A percentile compares a stretch with the other conserved stretches of the same genome.
phyloP scores from a whole-genome alignment of 225 moss, liverwort and hornwort species.

The Physcomitrellopsis africana region DNA sequence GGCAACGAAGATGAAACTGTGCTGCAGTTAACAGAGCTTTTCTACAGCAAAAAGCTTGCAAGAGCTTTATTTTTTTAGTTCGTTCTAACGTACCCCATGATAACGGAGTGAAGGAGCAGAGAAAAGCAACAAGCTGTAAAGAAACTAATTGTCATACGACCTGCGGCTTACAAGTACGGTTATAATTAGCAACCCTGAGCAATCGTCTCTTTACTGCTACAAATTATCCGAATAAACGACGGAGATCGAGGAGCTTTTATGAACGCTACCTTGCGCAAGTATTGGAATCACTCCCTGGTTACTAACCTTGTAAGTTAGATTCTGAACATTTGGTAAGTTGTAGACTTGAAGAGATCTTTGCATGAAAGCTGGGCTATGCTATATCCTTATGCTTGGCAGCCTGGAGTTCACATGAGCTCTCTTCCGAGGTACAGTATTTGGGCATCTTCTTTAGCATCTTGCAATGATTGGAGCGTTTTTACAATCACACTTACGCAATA shows the following conservation, averaged over 20 bases:
- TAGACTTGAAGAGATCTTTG: conserved; percentile 32
- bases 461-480: conserved; percentile 12
- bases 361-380: conserved; percentile 38
- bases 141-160: conserved; percentile 20
- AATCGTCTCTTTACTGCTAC: conserved; percentile 1
- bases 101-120: conserved; percentile 19
- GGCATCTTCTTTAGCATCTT: background rate
- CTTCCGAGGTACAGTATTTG: conserved; percentile 18
- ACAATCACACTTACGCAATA: conserved; percentile 26
- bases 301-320: background rate
- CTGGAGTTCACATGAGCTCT: conserved; percentile 34
- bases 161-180: conserved; percentile 16
- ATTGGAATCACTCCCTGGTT: conserved; percentile 10
- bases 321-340: background rate
- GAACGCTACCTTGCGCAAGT: conserved; percentile 6
- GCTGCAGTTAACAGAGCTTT: conserved; percentile 29
- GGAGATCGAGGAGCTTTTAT: conserved; percentile 7
- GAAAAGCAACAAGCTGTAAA: conserved; percentile 25
- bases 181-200: conserved; percentile 6
- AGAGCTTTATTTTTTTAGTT: conserved; percentile 20
- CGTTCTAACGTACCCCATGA: conserved; percentile 20
- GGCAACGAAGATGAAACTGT: background rate
- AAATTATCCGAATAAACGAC: background rate
- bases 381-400: conserved; percentile 21
- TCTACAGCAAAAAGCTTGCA: conserved; percentile 19